Conservation (phyloP, 768 basidiomycete genomes). For the Rossbeevera mucosa region DNA sequence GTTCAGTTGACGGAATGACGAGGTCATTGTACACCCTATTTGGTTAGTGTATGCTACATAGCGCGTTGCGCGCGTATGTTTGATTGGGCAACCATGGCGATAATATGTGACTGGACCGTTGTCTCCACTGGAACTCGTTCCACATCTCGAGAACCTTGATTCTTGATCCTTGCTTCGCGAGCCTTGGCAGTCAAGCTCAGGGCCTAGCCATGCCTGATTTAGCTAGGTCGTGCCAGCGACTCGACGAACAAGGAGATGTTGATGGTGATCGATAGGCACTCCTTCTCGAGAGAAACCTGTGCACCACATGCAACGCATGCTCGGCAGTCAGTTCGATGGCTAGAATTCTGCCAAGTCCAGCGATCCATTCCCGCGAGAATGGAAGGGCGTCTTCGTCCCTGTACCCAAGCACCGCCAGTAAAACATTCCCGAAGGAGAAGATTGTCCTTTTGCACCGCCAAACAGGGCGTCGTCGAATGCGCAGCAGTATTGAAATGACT, state of each 20-base stretch:
- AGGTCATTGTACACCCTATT: background rate
- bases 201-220: background rate
- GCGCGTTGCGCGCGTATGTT: background rate
- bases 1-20: background rate
- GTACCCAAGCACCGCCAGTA: background rate
- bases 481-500: background rate
- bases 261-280: background rate
- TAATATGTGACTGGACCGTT: background rate
- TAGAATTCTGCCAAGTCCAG: background rate
- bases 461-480: background rate
- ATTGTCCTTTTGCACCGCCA: background rate
- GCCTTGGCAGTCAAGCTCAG: background rate
- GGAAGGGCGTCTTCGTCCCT: background rate
- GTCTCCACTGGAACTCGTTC: too few species aligned
- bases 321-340: background rate
- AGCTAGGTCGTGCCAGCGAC: background rate
- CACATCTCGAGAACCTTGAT: background rate
- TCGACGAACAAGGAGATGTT: background rate
- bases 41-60: too few species aligned
- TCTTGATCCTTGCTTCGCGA: background rate
- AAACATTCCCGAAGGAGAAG: background rate
- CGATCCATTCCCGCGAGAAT: background rate
- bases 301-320: background rate
- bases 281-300: background rate
- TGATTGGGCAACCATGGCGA: background rate